Conservation (phyloP, 2,329 filamentous ascomycete species). For the Beauveria rudraprayagi region DNA sequence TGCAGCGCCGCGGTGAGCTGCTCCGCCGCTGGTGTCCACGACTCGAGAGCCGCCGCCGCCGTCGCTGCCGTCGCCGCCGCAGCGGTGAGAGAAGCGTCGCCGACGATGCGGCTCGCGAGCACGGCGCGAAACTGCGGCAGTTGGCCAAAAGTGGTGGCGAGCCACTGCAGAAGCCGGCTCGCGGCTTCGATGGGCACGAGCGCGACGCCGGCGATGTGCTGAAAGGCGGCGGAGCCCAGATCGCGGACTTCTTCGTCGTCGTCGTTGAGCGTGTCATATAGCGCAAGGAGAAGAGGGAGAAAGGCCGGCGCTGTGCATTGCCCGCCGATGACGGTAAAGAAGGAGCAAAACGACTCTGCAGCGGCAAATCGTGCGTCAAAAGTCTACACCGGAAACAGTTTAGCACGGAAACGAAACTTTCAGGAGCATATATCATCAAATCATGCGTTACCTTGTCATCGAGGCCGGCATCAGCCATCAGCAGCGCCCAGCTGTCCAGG, state of each 20-base stretch:
- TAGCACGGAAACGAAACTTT: not conserved
- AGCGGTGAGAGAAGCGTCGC: not conserved
- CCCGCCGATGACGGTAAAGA: slow-evolving; percentile 28
- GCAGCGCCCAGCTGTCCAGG: slow-evolving; percentile 37
- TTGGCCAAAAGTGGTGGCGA: slow-evolving; percentile 28
- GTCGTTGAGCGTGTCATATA: slow-evolving; percentile 75
- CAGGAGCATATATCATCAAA: not conserved
- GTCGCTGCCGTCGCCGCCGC: slow-evolving; percentile 11
- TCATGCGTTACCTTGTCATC: slow-evolving; percentile 38
- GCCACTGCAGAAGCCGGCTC: slow-evolving; percentile 35
- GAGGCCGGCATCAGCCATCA: slow-evolving; percentile 40
- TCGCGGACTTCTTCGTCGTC: slow-evolving; percentile 86
- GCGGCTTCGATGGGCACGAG: slow-evolving; percentile 42
- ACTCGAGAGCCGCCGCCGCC: slow-evolving; percentile 3
- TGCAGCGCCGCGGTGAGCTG: slow-evolving; percentile 39
- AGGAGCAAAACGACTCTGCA: slow-evolving; percentile 44
- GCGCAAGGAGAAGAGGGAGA: slow-evolving; percentile 51
- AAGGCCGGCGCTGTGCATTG: slow-evolving; percentile 26
- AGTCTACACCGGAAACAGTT: slow-evolving; percentile 31
- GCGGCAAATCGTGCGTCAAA: slow-evolving; percentile 60
- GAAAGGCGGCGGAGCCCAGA: slow-evolving; percentile 45
- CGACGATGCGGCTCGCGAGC: slow-evolving; percentile 35
- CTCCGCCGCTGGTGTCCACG: slow-evolving; percentile 22
- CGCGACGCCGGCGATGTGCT: slow-evolving; percentile 35
- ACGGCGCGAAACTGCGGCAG: slow-evolving; percentile 30